Conservation (phyloP, 345 rosid genomes). For the Eucalyptus tenuipes region DNA sequence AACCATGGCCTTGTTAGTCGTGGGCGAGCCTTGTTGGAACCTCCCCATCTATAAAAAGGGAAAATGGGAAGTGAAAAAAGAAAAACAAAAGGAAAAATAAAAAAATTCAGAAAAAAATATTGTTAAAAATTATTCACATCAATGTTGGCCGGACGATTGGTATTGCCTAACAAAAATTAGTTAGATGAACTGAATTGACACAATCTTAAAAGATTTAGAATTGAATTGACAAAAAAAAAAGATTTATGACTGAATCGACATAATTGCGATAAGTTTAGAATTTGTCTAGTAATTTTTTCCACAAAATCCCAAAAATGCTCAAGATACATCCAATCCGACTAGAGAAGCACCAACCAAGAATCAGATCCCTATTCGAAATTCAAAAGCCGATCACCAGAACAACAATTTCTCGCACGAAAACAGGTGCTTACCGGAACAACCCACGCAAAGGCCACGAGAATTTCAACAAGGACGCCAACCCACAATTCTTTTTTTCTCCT, state of each 20-base stretch:
- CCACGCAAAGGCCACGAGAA: background rate
- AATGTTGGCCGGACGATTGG: background rate
- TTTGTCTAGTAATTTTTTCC: too few relatives aligned
- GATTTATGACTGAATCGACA: accelerated
- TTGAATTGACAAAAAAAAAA: too few relatives aligned
- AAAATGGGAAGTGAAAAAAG: accelerated
- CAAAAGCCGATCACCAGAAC: background rate
- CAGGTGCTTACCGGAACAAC: background rate
- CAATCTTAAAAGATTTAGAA: accelerated
- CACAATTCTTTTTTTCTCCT: background rate
- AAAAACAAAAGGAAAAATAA: too few relatives aligned
- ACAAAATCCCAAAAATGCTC: background rate
- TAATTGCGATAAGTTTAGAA: accelerated
- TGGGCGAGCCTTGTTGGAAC: accelerated
- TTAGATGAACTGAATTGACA: accelerated
- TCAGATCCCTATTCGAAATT: background rate
- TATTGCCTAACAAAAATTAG: too few relatives aligned
- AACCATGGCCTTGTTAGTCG: too few relatives aligned
- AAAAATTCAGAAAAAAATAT: accelerated
- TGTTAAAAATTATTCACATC: too few relatives aligned
- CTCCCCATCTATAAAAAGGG: accelerated
- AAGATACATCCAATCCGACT: background rate
- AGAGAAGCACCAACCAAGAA: background rate
- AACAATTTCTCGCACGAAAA: background rate
- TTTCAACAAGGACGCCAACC: background rate